These are phyloP conservation scores for Claviceps cyperi DNA, from an alignment of 2,329 filamentous ascomycete genomes.

Conservation along the genomic window DNA sequence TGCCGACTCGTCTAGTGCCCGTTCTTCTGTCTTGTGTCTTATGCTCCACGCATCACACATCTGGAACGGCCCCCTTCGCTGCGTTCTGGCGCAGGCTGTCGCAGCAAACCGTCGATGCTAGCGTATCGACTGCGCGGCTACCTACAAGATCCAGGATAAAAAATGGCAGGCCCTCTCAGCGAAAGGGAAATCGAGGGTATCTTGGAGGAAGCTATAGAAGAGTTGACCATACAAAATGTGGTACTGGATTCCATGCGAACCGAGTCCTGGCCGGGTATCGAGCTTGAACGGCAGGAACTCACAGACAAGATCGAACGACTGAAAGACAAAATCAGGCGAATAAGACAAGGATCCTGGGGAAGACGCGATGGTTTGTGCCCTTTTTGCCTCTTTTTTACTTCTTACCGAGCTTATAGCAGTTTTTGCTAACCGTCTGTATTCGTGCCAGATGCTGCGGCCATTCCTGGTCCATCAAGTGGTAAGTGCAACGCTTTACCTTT, in stretches of 20 bases:
- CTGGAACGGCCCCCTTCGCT: not conserved
- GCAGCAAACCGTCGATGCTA: conserved; percentile 2
- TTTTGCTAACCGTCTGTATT: not conserved
- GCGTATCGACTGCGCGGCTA: conserved; percentile 5
- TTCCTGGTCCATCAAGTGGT: not conserved
- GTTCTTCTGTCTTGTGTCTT: not conserved
- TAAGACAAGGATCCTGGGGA: conserved; percentile 1
- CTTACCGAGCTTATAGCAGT: not conserved
- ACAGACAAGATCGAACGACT: conserved; percentile 13
- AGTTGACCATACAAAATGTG: conserved; percentile 27
- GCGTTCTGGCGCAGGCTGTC: not conserved
- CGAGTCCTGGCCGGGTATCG: conserved; percentile 15
- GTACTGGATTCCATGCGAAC: conserved; percentile 27
- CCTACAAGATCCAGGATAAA: not conserved
- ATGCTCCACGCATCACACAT: no score
- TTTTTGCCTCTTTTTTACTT: not conserved
- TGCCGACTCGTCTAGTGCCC: not conserved
- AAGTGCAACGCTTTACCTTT: not conserved
- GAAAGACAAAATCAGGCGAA: conserved; percentile 14
- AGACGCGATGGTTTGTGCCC: not conserved
- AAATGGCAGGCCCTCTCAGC: not conserved
- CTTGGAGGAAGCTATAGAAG: conserved; percentile 21
- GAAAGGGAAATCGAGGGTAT: not conserved
- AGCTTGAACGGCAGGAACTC: conserved; percentile 9
- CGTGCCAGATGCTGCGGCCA: not conserved